phyloP scores from a whole-genome alignment of 495 filamentous ascomycete genomes.

The Penicillium paradoxum region DNA sequence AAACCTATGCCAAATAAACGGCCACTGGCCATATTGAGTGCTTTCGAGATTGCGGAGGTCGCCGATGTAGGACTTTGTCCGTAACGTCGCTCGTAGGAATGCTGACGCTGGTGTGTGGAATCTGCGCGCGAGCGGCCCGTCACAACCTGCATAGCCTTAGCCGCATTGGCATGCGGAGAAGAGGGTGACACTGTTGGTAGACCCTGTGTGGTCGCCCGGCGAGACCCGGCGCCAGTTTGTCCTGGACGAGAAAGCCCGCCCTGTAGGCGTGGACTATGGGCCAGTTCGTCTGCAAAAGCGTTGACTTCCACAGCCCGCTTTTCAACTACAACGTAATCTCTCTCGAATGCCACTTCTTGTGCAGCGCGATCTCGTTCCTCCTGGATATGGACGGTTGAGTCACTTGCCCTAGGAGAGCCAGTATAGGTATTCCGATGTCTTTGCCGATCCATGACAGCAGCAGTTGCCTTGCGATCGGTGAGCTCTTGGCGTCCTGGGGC shows the following conservation, averaged over 20 bases:
- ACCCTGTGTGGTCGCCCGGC: conserved; percentile 68
- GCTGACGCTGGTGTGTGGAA: conserved; percentile 56
- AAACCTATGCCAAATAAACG: conserved; percentile 73
- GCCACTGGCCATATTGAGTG: conserved; percentile 87
- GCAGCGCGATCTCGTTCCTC: conserved; percentile 71
- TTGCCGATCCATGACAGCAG: conserved; percentile 45
- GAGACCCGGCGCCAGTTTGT: conserved; percentile 47
- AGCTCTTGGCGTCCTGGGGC: conserved; percentile 58
- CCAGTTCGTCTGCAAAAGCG: conserved; percentile 92
- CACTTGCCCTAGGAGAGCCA: conserved; percentile 41
- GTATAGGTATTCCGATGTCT: conserved; percentile 46
- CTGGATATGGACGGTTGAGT: conserved; percentile 35
- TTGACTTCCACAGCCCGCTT: conserved; percentile 94
- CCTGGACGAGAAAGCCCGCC: conserved; percentile 33
- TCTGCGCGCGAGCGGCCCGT: conserved; percentile 57
- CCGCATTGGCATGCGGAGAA: conserved; percentile 35
- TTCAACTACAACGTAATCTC: conserved; percentile 94
- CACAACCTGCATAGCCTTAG: conserved; percentile 65
- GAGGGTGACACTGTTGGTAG: conserved; percentile 38
- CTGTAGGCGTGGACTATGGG: conserved; percentile 63
- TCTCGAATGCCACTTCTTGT: conserved; percentile 82
- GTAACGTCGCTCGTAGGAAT: conserved; percentile 75
- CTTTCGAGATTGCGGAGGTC: conserved; percentile 87
- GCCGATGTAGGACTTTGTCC: conserved; percentile 72
- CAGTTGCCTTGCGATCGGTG: conserved; percentile 28